phyloP scores from a whole-genome alignment of 768 basidiomycete species.

The Fomitopsis serialis region DNA sequence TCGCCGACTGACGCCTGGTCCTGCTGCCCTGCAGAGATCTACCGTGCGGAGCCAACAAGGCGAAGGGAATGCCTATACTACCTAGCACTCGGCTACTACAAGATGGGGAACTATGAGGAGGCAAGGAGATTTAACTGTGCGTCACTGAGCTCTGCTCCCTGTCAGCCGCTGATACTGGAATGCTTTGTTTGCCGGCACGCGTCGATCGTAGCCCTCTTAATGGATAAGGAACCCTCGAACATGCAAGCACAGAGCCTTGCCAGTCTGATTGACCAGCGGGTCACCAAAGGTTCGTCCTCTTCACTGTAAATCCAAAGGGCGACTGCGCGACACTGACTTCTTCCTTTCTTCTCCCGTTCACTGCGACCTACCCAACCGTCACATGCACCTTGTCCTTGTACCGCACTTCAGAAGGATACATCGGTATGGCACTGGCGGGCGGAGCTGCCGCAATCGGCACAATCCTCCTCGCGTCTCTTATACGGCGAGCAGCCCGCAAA shows the following conservation, averaged over 20 bases:
- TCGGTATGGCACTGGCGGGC: constrained; percentile 94
- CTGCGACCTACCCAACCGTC: background rate
- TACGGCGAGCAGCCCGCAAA: constrained; percentile 75
- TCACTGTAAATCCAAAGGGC: background rate
- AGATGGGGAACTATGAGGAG: constrained; percentile 92
- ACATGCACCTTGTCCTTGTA: background rate
- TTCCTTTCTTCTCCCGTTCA: too few relatives aligned
- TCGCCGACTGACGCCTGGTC: background rate
- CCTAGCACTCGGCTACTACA: constrained; percentile 92
- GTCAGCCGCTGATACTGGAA: too few relatives aligned
- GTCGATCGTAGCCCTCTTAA: constrained; percentile 56
- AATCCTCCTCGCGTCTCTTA: constrained; percentile 63
- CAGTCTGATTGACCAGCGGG: constrained; percentile 80
- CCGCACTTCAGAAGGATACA: constrained; percentile 80
- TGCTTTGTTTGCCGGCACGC: too few relatives aligned
- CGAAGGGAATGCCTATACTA: constrained; percentile 96
- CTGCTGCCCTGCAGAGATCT: constrained; percentile 61
- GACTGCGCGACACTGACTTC: constrained; percentile 1
- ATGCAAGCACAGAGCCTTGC: constrained; percentile 85
- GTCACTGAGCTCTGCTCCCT: too few relatives aligned
- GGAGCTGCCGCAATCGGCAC: constrained; percentile 85
- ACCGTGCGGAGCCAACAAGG: constrained; percentile 78
- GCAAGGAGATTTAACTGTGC: constrained; percentile 89
- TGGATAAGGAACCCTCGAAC: constrained; percentile 92
- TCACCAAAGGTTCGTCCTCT: constrained; percentile 63